Base-by-base conservation (phyloP, 345 rosid species). In the Punica granatum region DNA sequence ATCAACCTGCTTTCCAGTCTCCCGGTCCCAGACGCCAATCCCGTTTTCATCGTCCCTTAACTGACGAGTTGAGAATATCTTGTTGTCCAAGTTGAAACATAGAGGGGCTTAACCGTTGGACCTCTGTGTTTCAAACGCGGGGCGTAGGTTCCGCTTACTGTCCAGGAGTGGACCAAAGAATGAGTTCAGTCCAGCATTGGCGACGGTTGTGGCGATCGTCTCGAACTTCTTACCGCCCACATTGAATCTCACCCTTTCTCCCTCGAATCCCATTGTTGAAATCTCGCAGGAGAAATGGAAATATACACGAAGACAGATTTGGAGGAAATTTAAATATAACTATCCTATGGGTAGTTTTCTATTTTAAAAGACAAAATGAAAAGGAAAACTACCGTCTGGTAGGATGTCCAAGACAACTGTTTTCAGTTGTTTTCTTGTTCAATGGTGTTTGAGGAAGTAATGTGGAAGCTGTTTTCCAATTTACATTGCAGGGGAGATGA, bases 1-100 rank as follows among this genome's bases (percentile, higher is more conserved):
- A 77, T 90, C 98, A 0, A 81, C 78, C 68, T 90, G 97, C 68
- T 88, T 83, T 9, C 94, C 96, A 0, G 92, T 81, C 25, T 83
- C 72, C 61, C 84, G 97, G 73, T 93, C 98, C 97, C 97, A 93
- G 72, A 93, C 94, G 12, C 97, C 98, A 69, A 93, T 75, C 25
- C 97, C 97, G 19, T 91, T 86, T 79, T 90, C 97, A 63, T 89
- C 86, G 60, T 94, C 85, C 73, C 97, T 78, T 43, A 94, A 91
- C 77, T 84, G 91, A 15, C 97, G 89, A 25, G 96, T 88, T 1
- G 92, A 78, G n/a, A 86, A 93, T 33, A 91, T 87, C 73, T 81
- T 86, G 26, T 76, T 69, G 76, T 87, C 97, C 16, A 78, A 74
- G 43, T 71, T 75, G 41, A 88, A 90, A 61, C 87, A 77, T 82